phyloP scores from a whole-genome alignment of 2,329 filamentous ascomycete genomes.

The Alternaria ventricosa region DNA sequence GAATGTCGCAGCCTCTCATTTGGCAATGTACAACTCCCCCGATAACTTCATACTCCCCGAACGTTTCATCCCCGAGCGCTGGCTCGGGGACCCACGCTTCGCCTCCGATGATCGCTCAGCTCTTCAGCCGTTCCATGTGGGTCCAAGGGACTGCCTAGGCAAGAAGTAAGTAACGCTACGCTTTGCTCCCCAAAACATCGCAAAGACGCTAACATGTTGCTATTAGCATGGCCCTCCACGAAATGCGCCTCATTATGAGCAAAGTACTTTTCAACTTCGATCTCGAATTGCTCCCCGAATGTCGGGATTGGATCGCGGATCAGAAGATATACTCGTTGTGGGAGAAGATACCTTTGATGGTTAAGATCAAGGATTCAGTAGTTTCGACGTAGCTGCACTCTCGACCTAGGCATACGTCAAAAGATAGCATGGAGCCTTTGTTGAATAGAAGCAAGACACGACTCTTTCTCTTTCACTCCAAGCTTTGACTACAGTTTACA shows the following conservation, averaged over 20 bases:
- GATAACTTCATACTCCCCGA: neutral
- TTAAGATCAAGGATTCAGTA: neutral
- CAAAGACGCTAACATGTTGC: neutral
- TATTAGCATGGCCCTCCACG: neutral
- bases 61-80: neutral
- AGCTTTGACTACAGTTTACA: neutral
- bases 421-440: neutral
- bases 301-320: neutral
- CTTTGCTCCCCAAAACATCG: neutral
- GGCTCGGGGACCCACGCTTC: neutral
- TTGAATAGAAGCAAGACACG: neutral
- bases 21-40: neutral
- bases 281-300: slow-evolving; percentile 5
- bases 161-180: neutral
- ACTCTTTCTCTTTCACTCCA: neutral
- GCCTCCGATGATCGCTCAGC: neutral
- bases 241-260: neutral
- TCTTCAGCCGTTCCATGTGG: neutral
- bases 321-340: neutral
- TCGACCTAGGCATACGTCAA: neutral
- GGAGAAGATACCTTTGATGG: neutral
- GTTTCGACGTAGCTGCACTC: neutral
- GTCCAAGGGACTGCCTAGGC: neutral
- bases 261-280: neutral
- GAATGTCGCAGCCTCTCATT: neutral